Conservation (phyloP, 2,329 filamentous ascomycete genomes). For the Cyclaneusma minus region DNA sequence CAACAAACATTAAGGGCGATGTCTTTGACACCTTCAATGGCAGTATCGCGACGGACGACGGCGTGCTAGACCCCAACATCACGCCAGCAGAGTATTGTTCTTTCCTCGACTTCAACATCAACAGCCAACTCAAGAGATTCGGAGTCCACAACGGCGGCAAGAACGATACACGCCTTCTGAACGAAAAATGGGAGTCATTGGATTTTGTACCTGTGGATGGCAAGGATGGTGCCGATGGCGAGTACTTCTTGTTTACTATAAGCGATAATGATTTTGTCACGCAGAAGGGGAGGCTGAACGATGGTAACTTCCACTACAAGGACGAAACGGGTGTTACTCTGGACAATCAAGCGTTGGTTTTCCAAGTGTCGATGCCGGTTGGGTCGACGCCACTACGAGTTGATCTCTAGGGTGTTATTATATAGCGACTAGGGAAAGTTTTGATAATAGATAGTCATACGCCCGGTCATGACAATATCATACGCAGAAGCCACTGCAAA, state of each 20-base stretch:
- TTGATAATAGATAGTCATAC: no score
- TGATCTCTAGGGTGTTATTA: no score
- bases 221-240: constrained; percentile 27
- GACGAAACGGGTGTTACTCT: constrained; percentile 39
- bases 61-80: constrained; percentile 36
- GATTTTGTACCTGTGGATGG: constrained; percentile 43
- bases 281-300: constrained; percentile 44
- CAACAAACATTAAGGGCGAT: constrained; percentile 42
- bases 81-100: constrained; percentile 44
- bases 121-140: constrained; percentile 47
- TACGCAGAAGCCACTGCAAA: no score
- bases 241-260: constrained; percentile 52
- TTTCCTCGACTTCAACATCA: constrained; percentile 55
- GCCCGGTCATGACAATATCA: no score
- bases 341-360: constrained; percentile 44
- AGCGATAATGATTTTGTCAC: constrained; percentile 67
- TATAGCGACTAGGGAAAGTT: no score
- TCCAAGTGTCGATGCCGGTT: constrained; percentile 34
- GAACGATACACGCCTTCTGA: constrained; percentile 41
- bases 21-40: constrained; percentile 23
- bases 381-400: no score
- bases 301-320: constrained; percentile 33
- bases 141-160: constrained; percentile 52
- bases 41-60: constrained; percentile 23
- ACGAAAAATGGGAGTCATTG: constrained; percentile 66